A percentile compares a stretch with the other conserved stretches of the same genome.
Evolutionary conservation across 352 stramenopile species (phyloP).

Genomic region (Ophiocytium majus): DNA sequence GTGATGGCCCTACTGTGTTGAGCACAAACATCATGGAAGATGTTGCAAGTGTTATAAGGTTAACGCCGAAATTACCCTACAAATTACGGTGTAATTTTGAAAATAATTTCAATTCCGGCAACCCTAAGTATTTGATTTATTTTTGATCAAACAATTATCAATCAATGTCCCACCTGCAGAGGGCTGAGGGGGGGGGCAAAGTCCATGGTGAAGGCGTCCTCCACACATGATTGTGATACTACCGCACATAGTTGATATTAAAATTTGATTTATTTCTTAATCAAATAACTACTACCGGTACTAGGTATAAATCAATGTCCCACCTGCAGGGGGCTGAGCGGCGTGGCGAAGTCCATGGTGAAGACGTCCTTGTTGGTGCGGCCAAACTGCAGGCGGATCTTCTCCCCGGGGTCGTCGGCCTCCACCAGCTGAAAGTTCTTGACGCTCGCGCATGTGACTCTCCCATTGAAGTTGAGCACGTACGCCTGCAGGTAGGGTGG

Average conservation of each 20-base stretch:
- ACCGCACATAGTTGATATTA: neutral
- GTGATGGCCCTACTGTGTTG: too few relatives aligned
- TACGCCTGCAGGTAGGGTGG: slow-evolving; percentile 75
- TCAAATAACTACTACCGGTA: slow-evolving; percentile 12
- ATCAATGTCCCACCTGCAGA: too few relatives aligned
- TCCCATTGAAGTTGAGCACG: slow-evolving; percentile 91
- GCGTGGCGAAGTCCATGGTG: slow-evolving; percentile 84
- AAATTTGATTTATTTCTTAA: neutral
- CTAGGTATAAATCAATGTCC: too few relatives aligned
- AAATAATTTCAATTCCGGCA: too few relatives aligned
- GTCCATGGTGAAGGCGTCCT: slow-evolving; percentile 90
- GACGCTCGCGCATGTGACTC: slow-evolving; percentile 87
- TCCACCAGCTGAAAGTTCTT: slow-evolving; percentile 96
- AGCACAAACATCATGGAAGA: too few relatives aligned
- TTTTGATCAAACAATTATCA: too few relatives aligned
- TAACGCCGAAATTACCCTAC: too few relatives aligned
- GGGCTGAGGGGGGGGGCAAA: slow-evolving; percentile 80
- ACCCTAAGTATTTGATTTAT: too few relatives aligned
- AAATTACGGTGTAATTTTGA: too few relatives aligned
- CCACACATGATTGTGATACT: neutral
- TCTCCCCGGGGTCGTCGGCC: slow-evolving; percentile 66
- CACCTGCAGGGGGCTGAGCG: slow-evolving; percentile 79
- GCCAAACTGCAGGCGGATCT: slow-evolving; percentile 84
- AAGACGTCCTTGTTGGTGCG: slow-evolving; percentile 88
- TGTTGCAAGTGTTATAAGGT: too few relatives aligned